These are phyloP conservation scores for Penicillium mononematosum DNA, from an alignment of 495 filamentous ascomycete genomes.

Conservation along the genomic window DNA sequence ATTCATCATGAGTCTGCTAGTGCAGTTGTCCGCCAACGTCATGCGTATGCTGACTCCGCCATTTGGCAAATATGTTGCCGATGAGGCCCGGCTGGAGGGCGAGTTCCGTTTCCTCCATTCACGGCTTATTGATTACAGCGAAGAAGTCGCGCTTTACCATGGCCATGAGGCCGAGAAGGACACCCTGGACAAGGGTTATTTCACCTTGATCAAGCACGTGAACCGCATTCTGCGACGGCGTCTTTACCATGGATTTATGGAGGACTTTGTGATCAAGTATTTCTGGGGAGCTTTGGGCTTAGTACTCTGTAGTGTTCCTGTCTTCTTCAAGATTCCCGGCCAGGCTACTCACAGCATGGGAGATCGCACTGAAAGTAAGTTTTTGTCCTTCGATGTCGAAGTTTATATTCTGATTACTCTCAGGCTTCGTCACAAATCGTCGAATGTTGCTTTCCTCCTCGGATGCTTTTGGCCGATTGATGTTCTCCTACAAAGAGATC, in stretches of 20 bases:
- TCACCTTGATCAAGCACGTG: slow-evolving; percentile 97
- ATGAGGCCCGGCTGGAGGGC: slow-evolving; percentile 90
- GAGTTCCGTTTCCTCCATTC: slow-evolving; percentile 97
- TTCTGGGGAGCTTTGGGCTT: slow-evolving; percentile 96
- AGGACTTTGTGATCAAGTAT: slow-evolving; percentile 98
- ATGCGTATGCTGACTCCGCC: slow-evolving; percentile 97
- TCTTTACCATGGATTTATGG: slow-evolving; percentile 96
- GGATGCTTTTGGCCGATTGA: slow-evolving; percentile 92
- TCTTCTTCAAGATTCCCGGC: slow-evolving; percentile 91
- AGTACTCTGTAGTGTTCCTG: slow-evolving; percentile 90
- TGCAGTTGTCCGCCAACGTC: slow-evolving; percentile 86
- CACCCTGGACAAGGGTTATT: slow-evolving; percentile 95
- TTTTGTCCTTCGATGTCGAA: neutral
- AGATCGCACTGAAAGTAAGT: slow-evolving; percentile 83
- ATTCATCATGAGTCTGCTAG: slow-evolving; percentile 89
- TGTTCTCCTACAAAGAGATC: slow-evolving; percentile 98
- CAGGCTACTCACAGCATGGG: slow-evolving; percentile 71
- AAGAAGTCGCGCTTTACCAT: slow-evolving; percentile 89
- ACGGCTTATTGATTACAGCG: slow-evolving; percentile 87
- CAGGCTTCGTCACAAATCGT: slow-evolving; percentile 88
- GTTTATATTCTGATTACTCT: slow-evolving; percentile 10
- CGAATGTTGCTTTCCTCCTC: slow-evolving; percentile 87
- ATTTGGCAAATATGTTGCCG: slow-evolving; percentile 96
- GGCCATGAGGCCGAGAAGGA: slow-evolving; percentile 97
- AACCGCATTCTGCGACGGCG: slow-evolving; percentile 88